Evolutionary conservation across 2,329 filamentous ascomycete genomes (phyloP), one percentile per base, ranked within the genome.

Genomic region (Chalaropsis ovoidea): DNA sequence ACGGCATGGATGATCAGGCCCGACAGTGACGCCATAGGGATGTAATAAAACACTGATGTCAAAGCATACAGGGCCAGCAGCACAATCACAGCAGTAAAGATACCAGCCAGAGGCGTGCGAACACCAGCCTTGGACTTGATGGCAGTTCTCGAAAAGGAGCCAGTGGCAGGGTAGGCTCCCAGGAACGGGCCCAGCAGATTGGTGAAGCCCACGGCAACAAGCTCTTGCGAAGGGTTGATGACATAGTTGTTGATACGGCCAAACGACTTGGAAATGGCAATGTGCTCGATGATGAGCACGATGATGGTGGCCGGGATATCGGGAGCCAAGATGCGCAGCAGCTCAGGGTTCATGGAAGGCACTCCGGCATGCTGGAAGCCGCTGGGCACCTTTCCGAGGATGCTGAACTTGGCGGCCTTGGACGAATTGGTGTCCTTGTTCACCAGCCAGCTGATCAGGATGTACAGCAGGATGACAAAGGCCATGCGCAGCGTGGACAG

Each of bases 71-170:
- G 90, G 43, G 94, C 92, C 8, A 97, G 78, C 0, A 97, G 81
- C 3, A 97, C 93, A 15, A 97, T 82, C 15, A 88, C 64, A 0
- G 89, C 92, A 7, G 92, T 96, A 69, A 97, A 89, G 52, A 95
- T 82, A 76, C 94, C 93, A 17, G 90, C 91, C 65, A 96, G 85
- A 0, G 93, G 93, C 0, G 92, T 96, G 27, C 90, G 86, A 3
- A 96, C 93, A 72, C 94, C 94, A 62, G 94, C 92, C 76, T 97
- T 97, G 3, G 93, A 94, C 76, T 96, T 95, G 77, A 97, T 96
- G 64, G 94, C 93, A 35, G 94, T 97, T 68, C 94, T 86, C 43
- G 90, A 95, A 80, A 97, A 97, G 2, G 94, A 97, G 1, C 94
- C 94, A 1, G 93, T 99, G 0, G 90, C 89, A 15, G 93, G 90